Conservation (phyloP, 371 early-diverging fungal genomes). For the Zychaea mexicana region DNA sequence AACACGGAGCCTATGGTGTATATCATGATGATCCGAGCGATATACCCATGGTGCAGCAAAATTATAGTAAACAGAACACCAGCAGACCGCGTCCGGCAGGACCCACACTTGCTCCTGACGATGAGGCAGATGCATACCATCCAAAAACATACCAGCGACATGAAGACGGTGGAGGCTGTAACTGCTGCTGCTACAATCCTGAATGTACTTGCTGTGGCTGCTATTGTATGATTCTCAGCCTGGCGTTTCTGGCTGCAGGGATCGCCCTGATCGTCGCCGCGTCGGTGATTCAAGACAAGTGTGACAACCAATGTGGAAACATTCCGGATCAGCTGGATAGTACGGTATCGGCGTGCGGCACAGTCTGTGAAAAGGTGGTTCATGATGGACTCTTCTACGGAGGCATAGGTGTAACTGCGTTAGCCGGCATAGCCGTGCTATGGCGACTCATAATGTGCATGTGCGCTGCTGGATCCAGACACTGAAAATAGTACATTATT, state of each 20-base stretch:
- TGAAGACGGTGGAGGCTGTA: slow-evolving; percentile 13
- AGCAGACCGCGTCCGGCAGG: slow-evolving; percentile 1
- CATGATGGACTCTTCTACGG: slow-evolving; percentile 30
- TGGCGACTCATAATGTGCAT: slow-evolving; percentile 30
- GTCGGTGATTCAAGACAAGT: slow-evolving; percentile 22
- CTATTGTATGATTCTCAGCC: slow-evolving; percentile 24
- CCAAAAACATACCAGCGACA: slow-evolving; percentile 17
- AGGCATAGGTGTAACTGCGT: slow-evolving; percentile 28
- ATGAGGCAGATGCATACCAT: slow-evolving; percentile 22
- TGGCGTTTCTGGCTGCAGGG: slow-evolving; percentile 28
- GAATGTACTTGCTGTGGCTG: slow-evolving; percentile 31
- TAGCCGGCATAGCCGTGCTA: slow-evolving; percentile 25
- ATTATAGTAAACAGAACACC: neutral
- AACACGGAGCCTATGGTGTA: neutral
- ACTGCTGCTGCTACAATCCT: slow-evolving; percentile 29
- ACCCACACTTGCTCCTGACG: slow-evolving; percentile 17
- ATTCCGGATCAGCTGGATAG: slow-evolving; percentile 14
- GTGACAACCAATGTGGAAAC: slow-evolving; percentile 16
- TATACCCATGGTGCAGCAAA: slow-evolving; percentile 18
- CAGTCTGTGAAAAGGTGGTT: slow-evolving; percentile 29
- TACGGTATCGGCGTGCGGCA: slow-evolving; percentile 12
- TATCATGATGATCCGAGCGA: slow-evolving; percentile 23
- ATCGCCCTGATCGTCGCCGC: slow-evolving; percentile 30
- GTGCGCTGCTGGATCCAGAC: slow-evolving; percentile 18
- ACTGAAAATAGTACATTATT: neutral